phyloP scores from a whole-genome alignment of 805 yeast species.

The Saccharomycopsis amapae region DNA sequence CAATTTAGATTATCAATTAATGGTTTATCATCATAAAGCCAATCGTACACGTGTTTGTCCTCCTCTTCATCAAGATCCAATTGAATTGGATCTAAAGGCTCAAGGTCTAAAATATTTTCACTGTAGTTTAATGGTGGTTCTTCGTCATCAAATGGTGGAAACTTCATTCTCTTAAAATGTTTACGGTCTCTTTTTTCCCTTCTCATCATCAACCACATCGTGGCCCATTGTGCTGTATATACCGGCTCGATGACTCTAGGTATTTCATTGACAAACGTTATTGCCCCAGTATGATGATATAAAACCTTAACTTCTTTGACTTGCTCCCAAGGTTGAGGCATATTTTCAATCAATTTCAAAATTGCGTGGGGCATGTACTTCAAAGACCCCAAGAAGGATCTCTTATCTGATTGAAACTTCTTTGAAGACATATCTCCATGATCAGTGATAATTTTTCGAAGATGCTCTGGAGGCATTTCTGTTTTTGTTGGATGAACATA shows the following conservation, averaged over 20 bases:
- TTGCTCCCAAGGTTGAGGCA: constrained; percentile 99
- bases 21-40: constrained; percentile 80
- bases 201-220: constrained; percentile 89
- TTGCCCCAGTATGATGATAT: constrained; percentile 89
- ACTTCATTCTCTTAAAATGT: constrained; percentile 84
- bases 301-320: constrained; percentile 78
- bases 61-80: constrained; percentile 58
- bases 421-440: constrained; percentile 82
- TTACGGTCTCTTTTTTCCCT: constrained; percentile 85
- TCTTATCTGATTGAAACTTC: constrained; percentile 74
- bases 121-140: constrained; percentile 84
- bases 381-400: constrained; percentile 82
- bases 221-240: constrained; percentile 92
- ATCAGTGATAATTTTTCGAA: constrained; percentile 73
- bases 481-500: constrained; percentile 54
- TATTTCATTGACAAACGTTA: constrained; percentile 86
- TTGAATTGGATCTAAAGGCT: constrained; percentile 64
- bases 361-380: constrained; percentile 96
- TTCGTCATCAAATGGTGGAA: constrained; percentile 97
- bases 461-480: constrained; percentile 91
- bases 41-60: constrained; percentile 54
- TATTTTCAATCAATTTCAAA: constrained; percentile 79
- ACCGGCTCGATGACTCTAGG: constrained; percentile 92
- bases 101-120: constrained; percentile 70
- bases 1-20: constrained; percentile 45